Conservation (phyloP, 345 rosid species). For the Heritiera fomes region DNA sequence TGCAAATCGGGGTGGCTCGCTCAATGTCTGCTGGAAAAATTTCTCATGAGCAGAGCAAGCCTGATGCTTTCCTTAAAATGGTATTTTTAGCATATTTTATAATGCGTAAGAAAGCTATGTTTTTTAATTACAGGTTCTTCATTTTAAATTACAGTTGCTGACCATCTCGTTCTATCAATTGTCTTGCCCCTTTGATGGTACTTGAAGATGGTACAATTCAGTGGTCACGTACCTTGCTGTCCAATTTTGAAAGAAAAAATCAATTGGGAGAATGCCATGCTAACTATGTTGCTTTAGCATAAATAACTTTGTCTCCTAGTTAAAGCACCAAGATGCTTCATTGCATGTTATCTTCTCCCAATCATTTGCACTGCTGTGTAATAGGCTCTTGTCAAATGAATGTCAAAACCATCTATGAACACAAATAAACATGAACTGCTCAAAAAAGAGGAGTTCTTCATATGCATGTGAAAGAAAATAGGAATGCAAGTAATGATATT, state of each 20-base stretch:
- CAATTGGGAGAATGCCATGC: background rate
- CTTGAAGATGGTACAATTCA: background rate
- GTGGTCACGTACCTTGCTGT: background rate
- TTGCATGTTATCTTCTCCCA: background rate
- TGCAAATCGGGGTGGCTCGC: slow-evolving; percentile 58
- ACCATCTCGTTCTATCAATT: background rate
- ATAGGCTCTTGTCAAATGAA: background rate
- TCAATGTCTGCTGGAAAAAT: slow-evolving; percentile 71
- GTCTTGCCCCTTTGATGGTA: background rate
- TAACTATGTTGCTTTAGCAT: background rate
- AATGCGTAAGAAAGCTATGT: background rate
- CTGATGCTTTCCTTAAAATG: slow-evolving; percentile 88
- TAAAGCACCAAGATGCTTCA: background rate
- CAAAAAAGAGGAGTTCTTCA: background rate
- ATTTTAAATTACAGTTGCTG: slow-evolving; percentile 1
- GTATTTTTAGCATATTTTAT: slow-evolving; percentile 36
- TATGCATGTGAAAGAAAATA: background rate
- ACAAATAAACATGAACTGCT: background rate
- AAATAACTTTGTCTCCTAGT: background rate
- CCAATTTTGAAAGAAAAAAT: background rate
- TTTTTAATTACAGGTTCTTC: slow-evolving; percentile 5
- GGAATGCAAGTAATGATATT: background rate
- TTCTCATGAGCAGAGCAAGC: slow-evolving; percentile 49
- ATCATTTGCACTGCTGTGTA: background rate
- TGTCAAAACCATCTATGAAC: background rate